Base-by-base conservation (phyloP, 208 protist species). In the Phytomonas serpens region DNA sequence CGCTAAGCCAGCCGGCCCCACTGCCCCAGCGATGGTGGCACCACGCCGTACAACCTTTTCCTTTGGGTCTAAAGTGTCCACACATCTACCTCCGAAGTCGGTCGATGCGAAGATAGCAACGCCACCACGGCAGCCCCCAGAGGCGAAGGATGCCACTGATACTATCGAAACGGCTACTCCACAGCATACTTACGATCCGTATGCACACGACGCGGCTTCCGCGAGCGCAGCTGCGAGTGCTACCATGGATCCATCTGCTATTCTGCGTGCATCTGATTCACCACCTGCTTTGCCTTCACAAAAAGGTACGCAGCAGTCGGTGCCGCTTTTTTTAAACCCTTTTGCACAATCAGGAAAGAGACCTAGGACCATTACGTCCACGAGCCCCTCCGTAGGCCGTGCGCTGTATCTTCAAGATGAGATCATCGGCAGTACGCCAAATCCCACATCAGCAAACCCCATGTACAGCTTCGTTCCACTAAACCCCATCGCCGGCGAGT, bases 31-130 rank as follows among this genome's bases (percentile, higher is more conserved):
- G 40, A 34, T 65, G 40, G 29, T 40, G 30, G 71, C n/a, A 16
- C 27, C 71, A 47, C 38, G 31, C 67, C 23, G 62, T 63, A 62
- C 61, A 36, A 40, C 71, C 9, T 67, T 65, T 31, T 80, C 73
- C 52, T 72, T 71, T 23, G 38, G 36, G 27, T 38, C 61, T 4
- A 42, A 33, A 36, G 9, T 51, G 31, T 64, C 36, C 27, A 0
- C 40, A 0, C 47, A 57, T 6, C 47, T 19, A 57, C 16, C 19
- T 57, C 27, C 47, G 47, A 27, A 57, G 19, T 6, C 47, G 19
- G 47, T 57, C 16, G 23, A 57, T 27, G 19, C 47, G 23, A 57
- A 19, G 47, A 57, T 57, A 27, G 47, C 47, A 9, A 57, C 47
- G 23, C 47, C 47, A 1, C 47, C 47, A 57, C 47, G 47, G 47